Percentiles rank a stretch among this genome's conserved stretches.
phyloP scores from a whole-genome alignment of 495 filamentous ascomycete species.

The Neurospora sp. region DNA sequence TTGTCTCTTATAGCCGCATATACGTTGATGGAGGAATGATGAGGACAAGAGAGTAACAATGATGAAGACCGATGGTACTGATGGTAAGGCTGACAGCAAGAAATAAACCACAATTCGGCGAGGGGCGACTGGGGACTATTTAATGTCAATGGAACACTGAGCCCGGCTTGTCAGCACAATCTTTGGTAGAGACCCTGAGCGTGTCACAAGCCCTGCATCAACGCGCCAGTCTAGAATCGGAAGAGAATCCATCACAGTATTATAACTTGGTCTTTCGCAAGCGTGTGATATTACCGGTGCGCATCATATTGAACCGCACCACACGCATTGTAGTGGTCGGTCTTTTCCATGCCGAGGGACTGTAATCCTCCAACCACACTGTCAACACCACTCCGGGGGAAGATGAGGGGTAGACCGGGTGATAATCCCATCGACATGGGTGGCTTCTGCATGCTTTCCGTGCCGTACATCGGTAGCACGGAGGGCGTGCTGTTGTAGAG shows the following conservation, averaged over 20 bases:
- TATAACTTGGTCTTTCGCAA: neutral
- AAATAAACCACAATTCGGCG: neutral
- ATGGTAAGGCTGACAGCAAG: neutral
- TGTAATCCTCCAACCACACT: neutral
- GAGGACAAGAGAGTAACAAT: neutral
- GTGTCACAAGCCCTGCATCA: neutral
- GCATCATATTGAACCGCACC: constrained; percentile 6
- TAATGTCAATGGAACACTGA: neutral
- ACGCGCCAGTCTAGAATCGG: neutral
- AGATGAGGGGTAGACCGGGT: constrained; percentile 16
- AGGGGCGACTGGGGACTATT: neutral
- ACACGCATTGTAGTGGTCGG: constrained; percentile 6
- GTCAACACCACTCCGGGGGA: neutral
- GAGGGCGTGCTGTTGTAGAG: too few species aligned
- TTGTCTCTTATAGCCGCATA: neutral
- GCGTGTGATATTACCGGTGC: constrained; percentile 1
- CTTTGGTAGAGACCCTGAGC: neutral
- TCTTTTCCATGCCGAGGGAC: constrained; percentile 6
- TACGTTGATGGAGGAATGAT: too few species aligned
- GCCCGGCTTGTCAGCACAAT: neutral
- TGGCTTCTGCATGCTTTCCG: neutral
- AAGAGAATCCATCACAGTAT: neutral
- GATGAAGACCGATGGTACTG: neutral
- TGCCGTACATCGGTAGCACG: neutral
- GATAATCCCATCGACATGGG: neutral